Conservation (phyloP, 2,329 filamentous ascomycete genomes). For the Apiospora koreana region DNA sequence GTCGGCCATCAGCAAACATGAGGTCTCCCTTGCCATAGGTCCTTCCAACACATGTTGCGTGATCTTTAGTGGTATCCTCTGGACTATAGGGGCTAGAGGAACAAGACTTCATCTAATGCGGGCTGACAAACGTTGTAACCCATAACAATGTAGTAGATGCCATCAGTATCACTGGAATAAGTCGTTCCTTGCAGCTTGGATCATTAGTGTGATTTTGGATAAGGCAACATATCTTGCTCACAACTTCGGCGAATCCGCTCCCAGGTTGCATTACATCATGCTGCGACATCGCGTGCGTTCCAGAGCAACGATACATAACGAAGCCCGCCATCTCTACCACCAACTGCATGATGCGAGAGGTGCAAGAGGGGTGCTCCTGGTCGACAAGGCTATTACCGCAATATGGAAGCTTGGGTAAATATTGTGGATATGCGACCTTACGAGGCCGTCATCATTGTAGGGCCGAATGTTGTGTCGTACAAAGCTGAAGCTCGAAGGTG, state of each 20-base stretch:
- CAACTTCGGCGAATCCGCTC: not conserved
- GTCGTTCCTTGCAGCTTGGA: not conserved
- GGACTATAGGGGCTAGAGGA: not conserved
- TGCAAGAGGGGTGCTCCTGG: not conserved
- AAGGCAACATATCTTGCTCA: not conserved
- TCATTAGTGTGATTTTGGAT: no score
- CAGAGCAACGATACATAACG: not conserved
- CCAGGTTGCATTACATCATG: not conserved
- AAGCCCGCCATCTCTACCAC: not conserved
- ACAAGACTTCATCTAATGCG: not conserved
- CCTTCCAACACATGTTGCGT: not conserved
- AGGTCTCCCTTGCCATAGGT: not conserved
- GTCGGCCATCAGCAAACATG: not conserved
- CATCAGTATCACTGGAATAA: not conserved
- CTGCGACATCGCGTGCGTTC: not conserved
- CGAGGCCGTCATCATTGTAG: not conserved
- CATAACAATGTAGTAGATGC: not conserved
- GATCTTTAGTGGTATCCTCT: not conserved
- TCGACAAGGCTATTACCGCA: not conserved
- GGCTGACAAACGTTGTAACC: not conserved
- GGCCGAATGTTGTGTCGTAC: not conserved
- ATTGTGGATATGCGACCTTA: not conserved
- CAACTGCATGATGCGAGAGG: not conserved
- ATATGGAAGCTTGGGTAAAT: not conserved
- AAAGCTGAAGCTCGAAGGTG: not conserved